Evolutionary conservation across 441 rosid genomes (phyloP), one percentile per base, ranked within the genome.

Genomic region (Syzygium syzygioides): DNA sequence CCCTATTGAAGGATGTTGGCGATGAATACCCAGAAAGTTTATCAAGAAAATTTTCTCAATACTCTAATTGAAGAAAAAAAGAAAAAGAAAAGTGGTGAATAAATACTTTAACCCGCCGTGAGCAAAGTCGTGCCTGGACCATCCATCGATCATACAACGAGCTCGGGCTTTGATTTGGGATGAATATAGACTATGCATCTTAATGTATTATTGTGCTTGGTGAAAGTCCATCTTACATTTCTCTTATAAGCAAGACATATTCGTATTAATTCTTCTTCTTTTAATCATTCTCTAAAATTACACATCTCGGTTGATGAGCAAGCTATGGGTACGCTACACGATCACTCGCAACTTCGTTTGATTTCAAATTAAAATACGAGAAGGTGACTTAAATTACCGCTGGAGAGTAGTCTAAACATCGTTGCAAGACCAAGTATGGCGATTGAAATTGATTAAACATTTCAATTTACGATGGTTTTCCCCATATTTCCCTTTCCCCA

Each of bases 21-120:
- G 2, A 60, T 60, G 14, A 14, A 60, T 60, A 6, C 1, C 0
- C 4, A 0, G n/a, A 28, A 60, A 60, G 8, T 60, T 13, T 7
- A 5, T 60, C 18, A 3, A 60, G 66, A 60, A 28, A 60, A 60
- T 4, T 60, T 60, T n/a, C 32, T 60, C 68, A 60, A 60, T 6
- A 60, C 68, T 60, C 68, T 28, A 60, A 28, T 60, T 5, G 14
- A 28, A 60, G 34, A 28, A 60, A 28, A 60, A 14, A 60, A 28
- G 68, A 28, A 6, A 14, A 60, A 13, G 8, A 60, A 60, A 28
- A 60, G 18, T 6, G 68, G 68, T 60, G 34, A 60, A 3, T 28
- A 14, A 13, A 3, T 60, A 14, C 68, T 28, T 28, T 18, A 60
- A 9, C 68, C 34, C 68, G n/a, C 68, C 6, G 3, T 0, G 68